phyloP scores from a whole-genome alignment of 495 filamentous ascomycete genomes.

The Melanomma pulvis-pyrius region DNA sequence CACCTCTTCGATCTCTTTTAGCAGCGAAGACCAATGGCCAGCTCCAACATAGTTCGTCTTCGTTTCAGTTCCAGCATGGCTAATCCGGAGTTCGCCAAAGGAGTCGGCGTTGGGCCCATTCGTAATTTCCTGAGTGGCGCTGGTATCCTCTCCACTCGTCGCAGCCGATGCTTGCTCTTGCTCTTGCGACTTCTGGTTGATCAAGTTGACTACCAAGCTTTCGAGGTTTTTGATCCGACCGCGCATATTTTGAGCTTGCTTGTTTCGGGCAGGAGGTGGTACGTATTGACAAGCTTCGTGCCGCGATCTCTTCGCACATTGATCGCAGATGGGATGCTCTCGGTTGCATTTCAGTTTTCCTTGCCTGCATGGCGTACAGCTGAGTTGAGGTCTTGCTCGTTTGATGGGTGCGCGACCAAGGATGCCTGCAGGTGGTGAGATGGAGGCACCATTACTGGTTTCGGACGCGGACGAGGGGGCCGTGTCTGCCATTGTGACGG shows the following conservation, averaged over 20 bases:
- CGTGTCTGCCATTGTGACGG: constrained; percentile 10
- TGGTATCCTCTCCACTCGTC: not conserved
- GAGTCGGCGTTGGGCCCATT: constrained; percentile 68
- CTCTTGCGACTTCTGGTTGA: constrained; percentile 33
- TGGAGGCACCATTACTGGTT: not conserved
- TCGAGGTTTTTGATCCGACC: constrained; percentile 47
- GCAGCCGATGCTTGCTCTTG: not conserved
- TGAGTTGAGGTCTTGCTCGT: constrained; percentile 43
- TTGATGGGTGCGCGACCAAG: constrained; percentile 36
- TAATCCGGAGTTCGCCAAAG: constrained; percentile 85
- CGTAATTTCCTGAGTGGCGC: constrained; percentile 69
- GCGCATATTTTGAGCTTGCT: constrained; percentile 46
- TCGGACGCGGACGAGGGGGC: constrained; percentile 12
- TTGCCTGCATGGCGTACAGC: constrained; percentile 43
- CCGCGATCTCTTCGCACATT: constrained; percentile 45
- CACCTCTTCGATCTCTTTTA: constrained; percentile 67
- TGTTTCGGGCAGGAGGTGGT: constrained; percentile 41
- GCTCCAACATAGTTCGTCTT: constrained; percentile 78
- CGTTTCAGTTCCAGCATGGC: constrained; percentile 49
- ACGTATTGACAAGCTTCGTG: constrained; percentile 40
- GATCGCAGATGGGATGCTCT: constrained; percentile 44
- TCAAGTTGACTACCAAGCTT: constrained; percentile 33
- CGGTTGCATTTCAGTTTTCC: constrained; percentile 48
- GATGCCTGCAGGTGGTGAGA: constrained; percentile 8
- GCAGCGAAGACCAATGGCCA: constrained; percentile 85